Evolutionary conservation across 352 stramenopile species (phyloP).

Genomic region (Phytophthora tubulina): DNA sequence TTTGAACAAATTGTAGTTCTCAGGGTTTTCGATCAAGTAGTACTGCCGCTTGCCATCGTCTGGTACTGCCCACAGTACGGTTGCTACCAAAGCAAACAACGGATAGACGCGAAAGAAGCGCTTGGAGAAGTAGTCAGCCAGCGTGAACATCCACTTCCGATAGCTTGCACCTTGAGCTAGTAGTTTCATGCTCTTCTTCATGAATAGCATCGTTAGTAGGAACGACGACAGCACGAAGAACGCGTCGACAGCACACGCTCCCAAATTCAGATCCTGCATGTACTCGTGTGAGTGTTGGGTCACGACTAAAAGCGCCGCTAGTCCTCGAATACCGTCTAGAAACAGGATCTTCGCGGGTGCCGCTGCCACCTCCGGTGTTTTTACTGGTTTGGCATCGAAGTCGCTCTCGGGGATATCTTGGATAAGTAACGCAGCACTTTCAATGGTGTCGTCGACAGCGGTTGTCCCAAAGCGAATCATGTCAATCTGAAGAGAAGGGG

Average conservation of each 20-base stretch:
- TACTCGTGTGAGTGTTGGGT: conserved; percentile 41
- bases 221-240: conserved; percentile 63
- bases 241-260: conserved; percentile 38
- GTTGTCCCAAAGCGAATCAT: too few relatives aligned
- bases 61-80: conserved; percentile 41
- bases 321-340: conserved; percentile 51
- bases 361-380: not conserved
- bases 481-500: too few relatives aligned
- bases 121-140: conserved; percentile 43
- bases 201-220: conserved; percentile 50
- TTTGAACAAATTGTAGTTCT: conserved; percentile 41
- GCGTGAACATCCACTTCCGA: conserved; percentile 32
- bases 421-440: not conserved
- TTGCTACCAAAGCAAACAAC: conserved; percentile 47
- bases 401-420: not conserved
- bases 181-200: conserved; percentile 37
- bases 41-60: conserved; percentile 30
- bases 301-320: conserved; percentile 46
- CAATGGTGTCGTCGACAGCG: not conserved
- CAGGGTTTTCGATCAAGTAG: conserved; percentile 31
- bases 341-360: conserved; percentile 42
- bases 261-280: conserved; percentile 36
- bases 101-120: conserved; percentile 64
- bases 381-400: not conserved
- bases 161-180: conserved; percentile 26